Percentiles rank a stretch among this genome's conserved stretches.
phyloP scores from a whole-genome alignment of 2,329 filamentous ascomycete species.

The Ascocoryne sarcoides region DNA sequence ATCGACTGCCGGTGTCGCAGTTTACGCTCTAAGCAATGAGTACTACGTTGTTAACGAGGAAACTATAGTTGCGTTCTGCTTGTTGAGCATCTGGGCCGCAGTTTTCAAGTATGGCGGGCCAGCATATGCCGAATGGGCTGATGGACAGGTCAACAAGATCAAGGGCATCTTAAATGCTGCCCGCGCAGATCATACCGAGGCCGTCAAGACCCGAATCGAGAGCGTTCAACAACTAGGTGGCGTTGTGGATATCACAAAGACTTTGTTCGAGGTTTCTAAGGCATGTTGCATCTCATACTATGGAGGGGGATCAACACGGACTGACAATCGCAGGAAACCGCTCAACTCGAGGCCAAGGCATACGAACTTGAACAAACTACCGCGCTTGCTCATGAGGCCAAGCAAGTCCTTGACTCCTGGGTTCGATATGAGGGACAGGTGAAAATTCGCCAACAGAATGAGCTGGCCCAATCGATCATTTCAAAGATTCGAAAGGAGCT shows the following conservation, averaged over 20 bases:
- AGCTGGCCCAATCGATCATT: slow-evolving; percentile 87
- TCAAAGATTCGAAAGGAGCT: slow-evolving; percentile 98
- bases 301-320: too few species aligned
- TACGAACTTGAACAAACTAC: slow-evolving; percentile 97
- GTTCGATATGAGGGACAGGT: slow-evolving; percentile 97
- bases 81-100: slow-evolving; percentile 86
- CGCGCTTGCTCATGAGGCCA: slow-evolving; percentile 84
- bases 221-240: slow-evolving; percentile 90
- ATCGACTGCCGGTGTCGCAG: slow-evolving; percentile 77
- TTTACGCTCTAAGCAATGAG: slow-evolving; percentile 98
- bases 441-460: slow-evolving; percentile 96
- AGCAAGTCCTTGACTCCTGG: slow-evolving; percentile 94
- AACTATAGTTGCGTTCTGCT: slow-evolving; percentile 84
- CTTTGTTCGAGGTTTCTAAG: slow-evolving; percentile 96
- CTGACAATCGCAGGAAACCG: slow-evolving; percentile 67
- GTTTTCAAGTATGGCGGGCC: slow-evolving; percentile 92
- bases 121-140: slow-evolving; percentile 85
- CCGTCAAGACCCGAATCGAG: slow-evolving; percentile 88
- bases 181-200: slow-evolving; percentile 86
- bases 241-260: slow-evolving; percentile 95
- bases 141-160: slow-evolving; percentile 83
- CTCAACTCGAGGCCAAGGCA: slow-evolving; percentile 87
- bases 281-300: too few species aligned
- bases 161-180: slow-evolving; percentile 91
- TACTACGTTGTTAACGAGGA: slow-evolving; percentile 99